These are phyloP conservation scores for Podospora sp. DNA, from an alignment of 495 filamentous ascomycete species.

Conservation along the genomic window DNA sequence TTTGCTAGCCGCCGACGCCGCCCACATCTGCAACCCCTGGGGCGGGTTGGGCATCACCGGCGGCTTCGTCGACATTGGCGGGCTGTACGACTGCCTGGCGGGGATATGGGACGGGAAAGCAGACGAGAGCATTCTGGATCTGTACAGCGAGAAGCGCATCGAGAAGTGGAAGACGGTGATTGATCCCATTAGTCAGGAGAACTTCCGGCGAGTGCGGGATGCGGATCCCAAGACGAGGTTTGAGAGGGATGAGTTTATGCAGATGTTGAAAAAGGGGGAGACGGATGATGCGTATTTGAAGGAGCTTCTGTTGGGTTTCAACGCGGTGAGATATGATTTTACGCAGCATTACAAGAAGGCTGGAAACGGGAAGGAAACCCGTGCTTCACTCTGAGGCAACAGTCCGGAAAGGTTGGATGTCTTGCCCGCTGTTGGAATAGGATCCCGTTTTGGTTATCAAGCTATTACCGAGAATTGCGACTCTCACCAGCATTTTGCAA, in stretches of 20 bases:
- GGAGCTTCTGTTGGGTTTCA: slow-evolving; percentile 34
- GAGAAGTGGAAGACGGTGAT: slow-evolving; percentile 59
- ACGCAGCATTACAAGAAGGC: slow-evolving; percentile 44
- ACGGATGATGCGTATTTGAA: slow-evolving; percentile 33
- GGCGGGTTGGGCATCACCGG: slow-evolving; percentile 65
- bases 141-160: slow-evolving; percentile 59
- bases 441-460: no score
- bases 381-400: background rate
- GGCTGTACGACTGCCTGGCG: slow-evolving; percentile 58
- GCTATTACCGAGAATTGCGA: no score
- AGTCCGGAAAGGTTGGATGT: background rate
- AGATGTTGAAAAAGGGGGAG: slow-evolving; percentile 41
- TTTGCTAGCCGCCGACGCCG: slow-evolving; percentile 63
- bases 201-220: slow-evolving; percentile 49
- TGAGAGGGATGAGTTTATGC: slow-evolving; percentile 45
- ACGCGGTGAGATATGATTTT: slow-evolving; percentile 46
- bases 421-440: no score
- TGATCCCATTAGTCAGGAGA: slow-evolving; percentile 58
- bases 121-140: slow-evolving; percentile 57
- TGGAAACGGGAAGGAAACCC: background rate
- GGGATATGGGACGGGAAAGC: slow-evolving; percentile 58
- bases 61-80: slow-evolving; percentile 62
- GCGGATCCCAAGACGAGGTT: slow-evolving; percentile 39
- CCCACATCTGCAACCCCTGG: slow-evolving; percentile 59
- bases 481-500: no score